Evolutionary conservation across 2,329 filamentous ascomycete species (phyloP), one percentile per base, ranked within the genome.

Genomic region (Clonostachys chloroleuca): DNA sequence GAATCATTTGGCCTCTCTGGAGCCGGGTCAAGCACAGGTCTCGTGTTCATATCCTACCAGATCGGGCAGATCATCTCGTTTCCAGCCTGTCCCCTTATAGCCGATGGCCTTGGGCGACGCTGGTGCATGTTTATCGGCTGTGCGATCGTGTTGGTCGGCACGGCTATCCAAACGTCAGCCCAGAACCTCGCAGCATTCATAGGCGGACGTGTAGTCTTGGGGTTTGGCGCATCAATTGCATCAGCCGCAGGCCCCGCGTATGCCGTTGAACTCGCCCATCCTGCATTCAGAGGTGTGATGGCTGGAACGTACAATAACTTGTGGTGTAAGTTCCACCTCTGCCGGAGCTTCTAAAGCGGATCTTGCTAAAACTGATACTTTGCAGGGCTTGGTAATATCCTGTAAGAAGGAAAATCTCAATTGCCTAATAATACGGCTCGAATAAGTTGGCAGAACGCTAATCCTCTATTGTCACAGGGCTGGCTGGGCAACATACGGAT

Each of bases 261-360:
- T 57, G 77, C 77, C 5, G 78, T 81, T 40, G 83, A 86, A 56
- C 72, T 84, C 39, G 73, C 80, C 0, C 83, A 86, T 54, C 83
- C 83, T 1, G 74, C 76, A 2, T 83, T 80, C 60, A 72, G 83
- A 52, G 81, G 80, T 18, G 68, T 80, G 34, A 44, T 46, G 40
- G 40, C 42, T 13, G 49, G 49, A 34, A 48, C 46, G 43, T 51
- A 51, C 46, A 51, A 51, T 42, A 49, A 43, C 40, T 40, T 49
- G 30, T 46, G 43, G 44, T 17, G 52, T 43, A n/a, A 33, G 42
- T 34, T 20, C 24, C 42, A 13, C 6, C 33, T 9, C 16, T 42
- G n/a, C 12, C 40, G 14, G 40, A 18, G n/a, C 8, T 10, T 30
- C 9, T 30, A 10, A 30, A 30, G 24, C 9, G 9, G 24, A 30